A percentile compares a stretch with the other conserved stretches of the same genome.
Evolutionary conservation across 2,329 filamentous ascomycete species (phyloP).

Genomic region (Phialophora chinensis): DNA sequence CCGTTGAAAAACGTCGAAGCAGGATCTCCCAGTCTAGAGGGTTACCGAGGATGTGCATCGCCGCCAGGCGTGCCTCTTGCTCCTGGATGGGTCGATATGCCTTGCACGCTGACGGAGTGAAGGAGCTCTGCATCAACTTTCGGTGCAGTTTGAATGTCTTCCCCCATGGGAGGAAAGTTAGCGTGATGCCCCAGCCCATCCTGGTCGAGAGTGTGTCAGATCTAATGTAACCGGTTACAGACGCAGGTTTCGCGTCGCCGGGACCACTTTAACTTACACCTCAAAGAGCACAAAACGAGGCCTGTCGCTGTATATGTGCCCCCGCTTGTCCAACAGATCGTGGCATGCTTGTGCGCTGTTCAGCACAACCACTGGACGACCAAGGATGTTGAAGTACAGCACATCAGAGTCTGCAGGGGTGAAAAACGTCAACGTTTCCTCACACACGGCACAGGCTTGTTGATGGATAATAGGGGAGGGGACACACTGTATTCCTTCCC

Average conservation of each 20-base stretch:
- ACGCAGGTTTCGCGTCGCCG: neutral
- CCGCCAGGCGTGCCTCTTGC: conserved; percentile 33
- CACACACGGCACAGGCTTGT: neutral
- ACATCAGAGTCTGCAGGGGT: conserved; percentile 21
- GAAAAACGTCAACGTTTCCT: neutral
- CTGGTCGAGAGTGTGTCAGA: neutral
- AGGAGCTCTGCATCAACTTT: conserved; percentile 53
- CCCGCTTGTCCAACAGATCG: conserved; percentile 12
- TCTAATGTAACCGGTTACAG: neutral
- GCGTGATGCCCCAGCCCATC: conserved; percentile 56
- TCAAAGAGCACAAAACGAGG: neutral
- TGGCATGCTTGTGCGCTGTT: conserved; percentile 40
- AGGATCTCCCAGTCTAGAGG: conserved; percentile 21
- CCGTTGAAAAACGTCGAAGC: conserved; percentile 22
- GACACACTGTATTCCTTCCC: conserved; percentile 26
- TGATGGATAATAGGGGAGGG: neutral
- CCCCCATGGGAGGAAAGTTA: conserved; percentile 55
- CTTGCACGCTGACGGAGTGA: conserved; percentile 49
- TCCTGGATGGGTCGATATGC: conserved; percentile 38
- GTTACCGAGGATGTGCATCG: conserved; percentile 8
- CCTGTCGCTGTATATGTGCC: neutral
- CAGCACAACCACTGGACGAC: conserved; percentile 47
- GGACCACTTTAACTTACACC: neutral
- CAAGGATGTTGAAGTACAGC: conserved; percentile 40
- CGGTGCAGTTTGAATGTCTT: conserved; percentile 54